A percentile compares a stretch with the other conserved stretches of the same genome.
Conservation (phyloP, 2,329 filamentous ascomycete species). For the Mollisiaceae sp. region DNA sequence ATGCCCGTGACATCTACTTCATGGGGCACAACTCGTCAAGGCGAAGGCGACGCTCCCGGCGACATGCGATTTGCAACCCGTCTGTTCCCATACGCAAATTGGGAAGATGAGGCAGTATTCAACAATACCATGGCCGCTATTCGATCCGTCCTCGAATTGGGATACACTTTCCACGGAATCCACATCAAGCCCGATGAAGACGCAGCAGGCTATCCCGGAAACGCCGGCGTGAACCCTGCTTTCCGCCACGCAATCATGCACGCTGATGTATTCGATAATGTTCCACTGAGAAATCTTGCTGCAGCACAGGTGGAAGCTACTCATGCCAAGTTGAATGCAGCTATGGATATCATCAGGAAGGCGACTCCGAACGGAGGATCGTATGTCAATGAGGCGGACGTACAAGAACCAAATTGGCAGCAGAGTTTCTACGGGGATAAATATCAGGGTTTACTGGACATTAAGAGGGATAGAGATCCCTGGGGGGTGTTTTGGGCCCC, state of each 20-base stretch:
- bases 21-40: slow-evolving; percentile 48
- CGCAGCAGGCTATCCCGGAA: slow-evolving; percentile 21
- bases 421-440: slow-evolving; percentile 29
- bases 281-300: slow-evolving; percentile 50
- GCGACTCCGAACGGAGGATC: slow-evolving; percentile 42
- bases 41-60: slow-evolving; percentile 33
- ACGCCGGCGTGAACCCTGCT: slow-evolving; percentile 27
- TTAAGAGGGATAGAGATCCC: slow-evolving; percentile 57
- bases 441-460: slow-evolving; percentile 46
- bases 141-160: slow-evolving; percentile 41
- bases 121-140: slow-evolving; percentile 40
- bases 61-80: slow-evolving; percentile 44
- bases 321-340: slow-evolving; percentile 10
- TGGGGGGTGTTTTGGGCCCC: slow-evolving; percentile 45
- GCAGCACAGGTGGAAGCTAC: slow-evolving; percentile 46
- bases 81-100: slow-evolving; percentile 48
- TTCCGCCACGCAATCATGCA: slow-evolving; percentile 30
- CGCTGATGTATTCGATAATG: slow-evolving; percentile 21
- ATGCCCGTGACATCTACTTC: slow-evolving; percentile 25
- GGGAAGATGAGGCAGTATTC: slow-evolving; percentile 38
- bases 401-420: slow-evolving; percentile 48
- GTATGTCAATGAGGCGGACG: slow-evolving; percentile 57
- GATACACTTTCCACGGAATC: slow-evolving; percentile 43
- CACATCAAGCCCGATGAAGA: slow-evolving; percentile 20
- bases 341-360: slow-evolving; percentile 9